phyloP scores from a whole-genome alignment of 139 green algal species.

The Picochlorum sp. region DNA sequence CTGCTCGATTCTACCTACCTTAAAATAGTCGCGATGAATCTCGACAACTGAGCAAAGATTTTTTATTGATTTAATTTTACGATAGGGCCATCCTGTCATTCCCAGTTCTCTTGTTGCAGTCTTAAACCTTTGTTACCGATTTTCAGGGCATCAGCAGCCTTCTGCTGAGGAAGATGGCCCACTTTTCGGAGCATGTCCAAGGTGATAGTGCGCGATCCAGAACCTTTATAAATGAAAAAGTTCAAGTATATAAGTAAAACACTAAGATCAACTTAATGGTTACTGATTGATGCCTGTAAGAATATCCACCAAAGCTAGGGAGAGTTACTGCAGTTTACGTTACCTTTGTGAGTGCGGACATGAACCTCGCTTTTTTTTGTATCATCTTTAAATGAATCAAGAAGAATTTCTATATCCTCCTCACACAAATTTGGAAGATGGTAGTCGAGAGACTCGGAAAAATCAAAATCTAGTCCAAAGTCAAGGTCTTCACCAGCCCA shows the following conservation, averaged over 20 bases:
- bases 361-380: too few species aligned
- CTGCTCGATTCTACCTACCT: not conserved
- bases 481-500: too few species aligned
- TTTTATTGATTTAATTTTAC: constrained; percentile 16
- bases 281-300: too few species aligned
- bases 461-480: too few species aligned
- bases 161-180: constrained; percentile 14
- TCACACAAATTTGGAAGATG: too few species aligned
- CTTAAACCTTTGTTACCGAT: constrained; percentile 18
- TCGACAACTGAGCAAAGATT: constrained; percentile 3
- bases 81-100: constrained; percentile 13
- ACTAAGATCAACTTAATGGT: too few species aligned
- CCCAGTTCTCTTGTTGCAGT: constrained; percentile 12
- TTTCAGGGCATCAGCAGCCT: constrained; percentile 10
- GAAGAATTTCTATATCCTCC: too few species aligned
- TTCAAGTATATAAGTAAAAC: not conserved
- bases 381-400: too few species aligned
- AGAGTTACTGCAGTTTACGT: too few species aligned
- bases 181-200: constrained; percentile 10
- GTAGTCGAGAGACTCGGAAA: too few species aligned
- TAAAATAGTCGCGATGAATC: constrained; percentile 4
- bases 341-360: too few species aligned
- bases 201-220: constrained; percentile 11
- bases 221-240: constrained; percentile 11
- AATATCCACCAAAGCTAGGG: too few species aligned